Evolutionary conservation across 495 filamentous ascomycete genomes (phyloP).

Genomic region (Cladorrhinum samala): DNA sequence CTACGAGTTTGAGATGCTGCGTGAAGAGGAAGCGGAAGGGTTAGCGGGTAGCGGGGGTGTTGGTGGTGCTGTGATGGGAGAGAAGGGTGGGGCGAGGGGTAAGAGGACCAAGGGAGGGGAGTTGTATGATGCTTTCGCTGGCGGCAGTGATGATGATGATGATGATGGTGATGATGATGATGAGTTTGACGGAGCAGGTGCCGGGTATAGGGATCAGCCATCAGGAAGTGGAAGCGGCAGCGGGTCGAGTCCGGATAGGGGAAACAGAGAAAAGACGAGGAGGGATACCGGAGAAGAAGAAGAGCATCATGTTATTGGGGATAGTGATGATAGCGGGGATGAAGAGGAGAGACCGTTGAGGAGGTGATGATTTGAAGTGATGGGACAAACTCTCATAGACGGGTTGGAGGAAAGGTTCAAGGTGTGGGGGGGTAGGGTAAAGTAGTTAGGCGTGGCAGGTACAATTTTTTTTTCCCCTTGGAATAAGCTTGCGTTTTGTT

Average conservation of each 20-base stretch:
- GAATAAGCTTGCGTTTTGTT: too few relatives aligned
- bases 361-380: too few relatives aligned
- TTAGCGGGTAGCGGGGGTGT: conserved; percentile 12
- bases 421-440: too few relatives aligned
- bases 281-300: conserved; percentile 47
- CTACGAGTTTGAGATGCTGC: conserved; percentile 92
- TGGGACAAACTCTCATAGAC: too few relatives aligned
- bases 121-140: conserved; percentile 91
- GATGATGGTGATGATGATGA: conserved; percentile 7
- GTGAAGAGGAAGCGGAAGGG: conserved; percentile 70
- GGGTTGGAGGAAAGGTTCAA: too few relatives aligned
- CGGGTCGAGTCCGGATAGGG: background rate
- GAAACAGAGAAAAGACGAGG: conserved; percentile 18
- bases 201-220: conserved; percentile 15
- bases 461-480: too few relatives aligned
- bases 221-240: background rate
- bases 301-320: conserved; percentile 31
- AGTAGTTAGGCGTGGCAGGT: too few relatives aligned
- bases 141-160: conserved; percentile 46
- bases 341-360: conserved; percentile 16
- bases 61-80: background rate
- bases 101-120: conserved; percentile 64
- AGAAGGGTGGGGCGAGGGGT: background rate
- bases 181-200: conserved; percentile 2
- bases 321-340: conserved; percentile 21